Percentiles rank a stretch among this genome's conserved stretches.
Evolutionary conservation across 495 filamentous ascomycete genomes (phyloP).

Genomic region (Cudoniella acicularis): DNA sequence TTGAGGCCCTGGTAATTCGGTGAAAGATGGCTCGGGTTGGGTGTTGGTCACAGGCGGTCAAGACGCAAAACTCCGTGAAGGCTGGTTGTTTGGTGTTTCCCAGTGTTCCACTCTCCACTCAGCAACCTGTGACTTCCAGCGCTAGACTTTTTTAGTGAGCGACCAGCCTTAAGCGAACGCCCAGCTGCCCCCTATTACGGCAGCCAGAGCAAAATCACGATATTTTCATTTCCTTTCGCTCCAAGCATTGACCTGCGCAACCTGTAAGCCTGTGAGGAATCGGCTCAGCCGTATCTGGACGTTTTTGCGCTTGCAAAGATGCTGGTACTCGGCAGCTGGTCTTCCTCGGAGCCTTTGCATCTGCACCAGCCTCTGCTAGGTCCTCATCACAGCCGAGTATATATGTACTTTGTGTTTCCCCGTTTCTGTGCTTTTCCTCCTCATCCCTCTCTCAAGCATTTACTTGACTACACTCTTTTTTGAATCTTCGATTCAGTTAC

Average conservation of each 20-base stretch:
- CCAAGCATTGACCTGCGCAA: background rate
- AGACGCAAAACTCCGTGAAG: too few species aligned
- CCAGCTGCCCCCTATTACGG: background rate
- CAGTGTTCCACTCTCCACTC: background rate
- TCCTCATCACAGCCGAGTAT: background rate
- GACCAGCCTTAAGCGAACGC: background rate
- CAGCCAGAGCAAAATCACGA: background rate
- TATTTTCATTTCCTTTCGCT: background rate
- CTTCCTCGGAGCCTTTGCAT: background rate
- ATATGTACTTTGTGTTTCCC: background rate
- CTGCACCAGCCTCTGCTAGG: background rate
- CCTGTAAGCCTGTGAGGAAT: background rate
- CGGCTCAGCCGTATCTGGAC: background rate
- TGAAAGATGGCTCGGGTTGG: too few species aligned
- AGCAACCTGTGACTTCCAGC: background rate
- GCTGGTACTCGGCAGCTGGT: background rate
- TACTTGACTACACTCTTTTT: conserved; percentile 22
- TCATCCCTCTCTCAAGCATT: conserved; percentile 13
- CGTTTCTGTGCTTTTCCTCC: background rate
- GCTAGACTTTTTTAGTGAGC: background rate
- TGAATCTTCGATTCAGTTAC: conserved; percentile 25
- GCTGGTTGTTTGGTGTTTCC: too few species aligned
- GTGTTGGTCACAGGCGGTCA: too few species aligned
- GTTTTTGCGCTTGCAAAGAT: background rate
- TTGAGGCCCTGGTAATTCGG: too few species aligned